Base-by-base conservation (phyloP, 805 yeast species). In the Komagataella pseudopastoris region DNA sequence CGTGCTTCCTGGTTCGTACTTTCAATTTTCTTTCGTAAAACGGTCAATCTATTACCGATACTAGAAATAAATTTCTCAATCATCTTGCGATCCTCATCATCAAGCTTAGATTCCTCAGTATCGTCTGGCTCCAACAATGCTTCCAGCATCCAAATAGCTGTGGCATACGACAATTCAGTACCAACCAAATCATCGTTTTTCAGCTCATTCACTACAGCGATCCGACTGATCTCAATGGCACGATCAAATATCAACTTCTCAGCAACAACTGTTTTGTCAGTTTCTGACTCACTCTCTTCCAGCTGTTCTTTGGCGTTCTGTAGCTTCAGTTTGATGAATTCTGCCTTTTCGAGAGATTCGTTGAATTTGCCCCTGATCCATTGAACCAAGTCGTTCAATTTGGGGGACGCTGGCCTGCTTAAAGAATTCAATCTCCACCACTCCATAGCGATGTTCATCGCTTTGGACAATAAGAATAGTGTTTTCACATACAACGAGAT, bases 61-160 rank as follows among this genome's bases (percentile, higher is more conserved):
- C 95, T 84, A 52, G 78, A 77, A 57, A 89, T 83, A 61, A 90
- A 88, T 64, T 81, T 81, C 62, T 84, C 88, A 50, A 91, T 88
- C 65, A 86, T 83, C 47, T 73, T 77, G 50, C 70, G 70, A 64
- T 91, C 98, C 49, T 83, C 88, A 4, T 71, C 76, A 60, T 87
- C 95, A 53, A 90, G 70, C 54, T 64, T 74, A 22, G 67, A 71
- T 14, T 66, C 71, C n/a, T 18, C 47, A 23, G 63, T 61, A 22
- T 71, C 71, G 18, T 65, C 69, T 10, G 49, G 50, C 53, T 85
- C 91, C 51, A 89, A 66, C 23, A 91, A 70, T 1, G 96, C 88
- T 62, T 88, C 95, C 60, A 91, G 71, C 96, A 91, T 88, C 97
- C 97, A 91, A 50, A 91, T 78, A 0, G 96, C 83, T 0, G 96